These are phyloP conservation scores for Kickxella alabastrina DNA, from an alignment of 192 early-diverging fungal species.

Conservation along the genomic window DNA sequence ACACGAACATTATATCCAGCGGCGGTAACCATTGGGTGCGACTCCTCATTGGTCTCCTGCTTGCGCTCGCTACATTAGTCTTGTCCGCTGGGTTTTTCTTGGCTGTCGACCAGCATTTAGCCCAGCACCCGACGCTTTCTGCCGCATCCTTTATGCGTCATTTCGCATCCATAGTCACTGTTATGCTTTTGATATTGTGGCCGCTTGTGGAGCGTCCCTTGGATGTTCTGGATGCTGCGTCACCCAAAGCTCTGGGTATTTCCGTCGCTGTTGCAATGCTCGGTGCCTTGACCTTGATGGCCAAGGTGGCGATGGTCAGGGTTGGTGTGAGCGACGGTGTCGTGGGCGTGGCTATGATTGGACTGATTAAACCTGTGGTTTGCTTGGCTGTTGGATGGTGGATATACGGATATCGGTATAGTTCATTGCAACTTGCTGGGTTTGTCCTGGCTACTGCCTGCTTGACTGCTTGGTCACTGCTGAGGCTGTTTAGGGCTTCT, in stretches of 20 bases:
- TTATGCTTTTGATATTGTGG: slow-evolving; percentile 31
- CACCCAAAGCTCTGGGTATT: neutral
- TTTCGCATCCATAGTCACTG: slow-evolving; percentile 32
- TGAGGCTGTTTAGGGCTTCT: too few relatives aligned
- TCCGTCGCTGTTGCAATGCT: slow-evolving; percentile 17
- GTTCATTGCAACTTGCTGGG: slow-evolving; percentile 14
- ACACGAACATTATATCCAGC: neutral
- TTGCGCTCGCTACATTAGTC: slow-evolving; percentile 9
- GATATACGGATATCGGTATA: slow-evolving; percentile 23
- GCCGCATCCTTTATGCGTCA: slow-evolving; percentile 22
- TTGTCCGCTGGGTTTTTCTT: slow-evolving; percentile 14
- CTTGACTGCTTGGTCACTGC: neutral
- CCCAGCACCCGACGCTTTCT: slow-evolving; percentile 9
- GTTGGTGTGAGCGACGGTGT: slow-evolving; percentile 12
- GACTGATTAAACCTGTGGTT: slow-evolving; percentile 12
- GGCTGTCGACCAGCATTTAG: slow-evolving; percentile 2
- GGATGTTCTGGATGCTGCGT: slow-evolving; percentile 12
- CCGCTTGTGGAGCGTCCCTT: slow-evolving; percentile 25
- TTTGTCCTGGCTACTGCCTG: slow-evolving; percentile 7
- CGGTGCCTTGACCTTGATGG: slow-evolving; percentile 17
- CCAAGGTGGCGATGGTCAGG: slow-evolving; percentile 17
- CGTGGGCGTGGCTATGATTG: slow-evolving; percentile 19
- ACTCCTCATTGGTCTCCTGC: neutral
- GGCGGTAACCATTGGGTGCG: too few relatives aligned
- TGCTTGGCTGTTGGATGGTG: slow-evolving; percentile 44